A percentile compares a stretch with the other conserved stretches of the same genome.
phyloP scores from a whole-genome alignment of 176 grass and related monocot genomes.

The Paspalum vaginatum region DNA sequence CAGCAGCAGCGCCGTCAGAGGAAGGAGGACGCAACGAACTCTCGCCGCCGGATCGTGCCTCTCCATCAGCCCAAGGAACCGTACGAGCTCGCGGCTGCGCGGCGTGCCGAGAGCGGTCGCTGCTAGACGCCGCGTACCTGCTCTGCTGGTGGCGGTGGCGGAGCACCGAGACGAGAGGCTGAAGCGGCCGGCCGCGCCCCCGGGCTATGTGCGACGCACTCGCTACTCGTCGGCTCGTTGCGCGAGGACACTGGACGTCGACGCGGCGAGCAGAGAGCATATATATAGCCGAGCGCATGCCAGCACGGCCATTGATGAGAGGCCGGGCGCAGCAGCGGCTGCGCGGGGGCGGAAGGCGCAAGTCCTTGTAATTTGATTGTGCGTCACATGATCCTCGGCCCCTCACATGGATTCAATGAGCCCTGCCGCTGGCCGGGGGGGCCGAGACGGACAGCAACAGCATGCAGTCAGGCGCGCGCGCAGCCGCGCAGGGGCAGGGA shows the following conservation, averaged over 20 bases:
- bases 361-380: conserved; percentile 48
- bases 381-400: conserved; percentile 85
- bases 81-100: background rate
- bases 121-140: background rate
- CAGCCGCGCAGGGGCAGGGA: background rate
- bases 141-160: background rate
- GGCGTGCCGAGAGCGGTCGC: background rate
- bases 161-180: background rate
- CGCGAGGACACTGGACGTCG: background rate
- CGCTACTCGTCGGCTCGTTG: background rate
- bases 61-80: conserved; percentile 31
- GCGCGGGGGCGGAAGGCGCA: conserved; percentile 27
- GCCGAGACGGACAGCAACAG: no score
- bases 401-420: conserved; percentile 71
- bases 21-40: conserved; percentile 1
- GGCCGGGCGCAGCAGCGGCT: conserved; percentile 42
- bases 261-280: background rate
- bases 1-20: conserved; percentile 21
- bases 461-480: background rate
- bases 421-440: background rate
- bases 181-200: no score
- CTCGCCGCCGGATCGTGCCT: conserved; percentile 10
- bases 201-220: background rate
- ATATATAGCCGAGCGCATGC: background rate
- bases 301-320: conserved; percentile 31